Percentiles rank a stretch among this genome's conserved stretches.
phyloP scores from a whole-genome alignment of 2,329 filamentous ascomycete genomes.

The Fusarium pseudonygamai region DNA sequence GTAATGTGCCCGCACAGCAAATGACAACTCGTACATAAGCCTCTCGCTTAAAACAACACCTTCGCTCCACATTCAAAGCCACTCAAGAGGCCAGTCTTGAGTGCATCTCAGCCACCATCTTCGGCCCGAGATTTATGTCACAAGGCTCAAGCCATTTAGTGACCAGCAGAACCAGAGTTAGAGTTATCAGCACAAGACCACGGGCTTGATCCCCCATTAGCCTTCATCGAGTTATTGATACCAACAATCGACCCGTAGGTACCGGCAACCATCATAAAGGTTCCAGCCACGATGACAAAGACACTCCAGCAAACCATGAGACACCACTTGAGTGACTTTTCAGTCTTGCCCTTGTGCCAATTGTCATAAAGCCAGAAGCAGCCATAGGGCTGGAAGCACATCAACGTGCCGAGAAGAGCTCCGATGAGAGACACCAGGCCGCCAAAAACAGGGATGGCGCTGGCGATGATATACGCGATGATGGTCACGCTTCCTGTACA shows the following conservation, averaged over 20 bases:
- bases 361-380: slow-evolving; percentile 46
- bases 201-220: slow-evolving; percentile 47
- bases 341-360: slow-evolving; percentile 26
- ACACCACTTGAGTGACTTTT: slow-evolving; percentile 9
- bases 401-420: slow-evolving; percentile 42
- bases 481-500: slow-evolving; percentile 41
- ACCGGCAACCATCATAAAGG: slow-evolving; percentile 55
- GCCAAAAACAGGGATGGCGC: slow-evolving; percentile 40
- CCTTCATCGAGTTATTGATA: slow-evolving; percentile 47
- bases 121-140: neutral
- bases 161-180: slow-evolving; percentile 33
- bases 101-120: neutral
- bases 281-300: slow-evolving; percentile 28
- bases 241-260: slow-evolving; percentile 55
- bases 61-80: neutral
- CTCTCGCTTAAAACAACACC: neutral
- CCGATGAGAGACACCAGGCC: slow-evolving; percentile 43
- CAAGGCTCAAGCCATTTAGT: neutral
- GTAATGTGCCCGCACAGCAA: neutral
- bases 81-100: neutral
- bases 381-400: slow-evolving; percentile 44
- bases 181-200: slow-evolving; percentile 58
- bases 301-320: slow-evolving; percentile 22
- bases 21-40: neutral
- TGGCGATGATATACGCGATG: slow-evolving; percentile 43